Evolutionary conservation across 345 rosid genomes (phyloP).

Genomic region (Eucalyptus rudis): DNA sequence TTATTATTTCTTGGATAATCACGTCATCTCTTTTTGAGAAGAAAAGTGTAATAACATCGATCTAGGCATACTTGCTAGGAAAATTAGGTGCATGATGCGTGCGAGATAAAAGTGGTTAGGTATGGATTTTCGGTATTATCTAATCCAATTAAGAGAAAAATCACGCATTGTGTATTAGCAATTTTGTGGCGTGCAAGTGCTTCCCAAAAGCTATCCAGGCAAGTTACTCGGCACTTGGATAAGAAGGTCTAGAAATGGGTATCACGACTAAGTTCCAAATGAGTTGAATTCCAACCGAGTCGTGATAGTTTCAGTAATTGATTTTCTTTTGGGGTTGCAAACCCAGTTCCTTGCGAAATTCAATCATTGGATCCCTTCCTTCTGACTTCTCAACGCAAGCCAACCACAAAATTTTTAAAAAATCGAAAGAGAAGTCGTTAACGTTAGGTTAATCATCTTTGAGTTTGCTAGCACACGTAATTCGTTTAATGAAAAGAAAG

Average conservation of each 20-base stretch:
- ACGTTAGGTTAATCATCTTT: neutral
- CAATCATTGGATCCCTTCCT: neutral
- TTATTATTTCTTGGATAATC: neutral
- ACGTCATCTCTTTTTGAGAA: neutral
- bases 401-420: neutral
- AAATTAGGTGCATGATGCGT: neutral
- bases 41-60: neutral
- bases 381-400: neutral
- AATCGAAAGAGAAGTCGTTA: neutral
- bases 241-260: neutral
- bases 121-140: accelerated
- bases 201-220: neutral
- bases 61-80: neutral
- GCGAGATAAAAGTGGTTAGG: neutral
- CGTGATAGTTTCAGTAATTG: neutral
- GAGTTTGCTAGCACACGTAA: neutral
- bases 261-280: neutral
- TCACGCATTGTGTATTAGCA: accelerated
- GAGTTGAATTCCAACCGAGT: neutral
- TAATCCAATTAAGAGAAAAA: neutral
- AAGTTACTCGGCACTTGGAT: neutral
- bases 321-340: neutral
- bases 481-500: neutral
- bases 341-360: neutral
- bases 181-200: neutral